Evolutionary conservation across 2,329 filamentous ascomycete genomes (phyloP).

Genomic region (Esteya vermicola): DNA sequence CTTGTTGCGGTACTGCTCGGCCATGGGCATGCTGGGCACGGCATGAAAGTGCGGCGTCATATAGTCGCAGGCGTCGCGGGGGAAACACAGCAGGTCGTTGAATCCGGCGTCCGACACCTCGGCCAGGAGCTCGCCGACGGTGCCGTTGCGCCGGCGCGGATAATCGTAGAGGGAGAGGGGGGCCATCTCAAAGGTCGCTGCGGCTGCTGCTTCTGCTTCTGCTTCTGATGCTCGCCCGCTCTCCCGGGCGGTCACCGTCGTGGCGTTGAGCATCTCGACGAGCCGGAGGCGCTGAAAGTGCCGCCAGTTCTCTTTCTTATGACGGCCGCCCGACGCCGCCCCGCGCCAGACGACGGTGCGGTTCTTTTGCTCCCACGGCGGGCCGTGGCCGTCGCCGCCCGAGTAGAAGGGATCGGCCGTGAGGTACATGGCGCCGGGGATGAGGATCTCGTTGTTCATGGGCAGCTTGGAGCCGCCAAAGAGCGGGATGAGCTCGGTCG

Average conservation of each 20-base stretch:
- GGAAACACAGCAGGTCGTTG: conserved; percentile 23
- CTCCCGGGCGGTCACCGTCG: conserved; percentile 35
- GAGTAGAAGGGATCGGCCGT: conserved; percentile 42
- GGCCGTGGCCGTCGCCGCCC: conserved; percentile 39
- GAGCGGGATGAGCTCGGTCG: conserved; percentile 37
- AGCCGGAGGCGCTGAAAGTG: conserved; percentile 61
- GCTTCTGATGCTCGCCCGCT: too few relatives aligned
- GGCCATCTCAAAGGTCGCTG: conserved; percentile 34
- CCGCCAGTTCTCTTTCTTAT: conserved; percentile 43
- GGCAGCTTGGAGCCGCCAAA: conserved; percentile 46
- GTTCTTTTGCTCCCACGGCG: conserved; percentile 42
- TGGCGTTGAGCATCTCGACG: conserved; percentile 53
- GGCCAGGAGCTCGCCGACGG: conserved; percentile 26
- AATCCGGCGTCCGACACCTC: conserved; percentile 29
- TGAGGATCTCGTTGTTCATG: conserved; percentile 46
- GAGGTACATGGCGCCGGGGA: conserved; percentile 50
- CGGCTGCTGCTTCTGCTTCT: conserved; percentile 19
- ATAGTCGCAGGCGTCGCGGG: conserved; percentile 22
- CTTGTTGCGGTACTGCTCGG: conserved; percentile 41
- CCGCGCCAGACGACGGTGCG: conserved; percentile 49
- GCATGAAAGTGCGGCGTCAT: conserved; percentile 21
- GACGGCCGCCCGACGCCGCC: conserved; percentile 45
- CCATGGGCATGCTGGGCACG: conserved; percentile 24
- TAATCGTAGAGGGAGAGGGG: conserved; percentile 27
- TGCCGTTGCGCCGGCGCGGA: conserved; percentile 16